Evolutionary conservation across 2,329 filamentous ascomycete species (phyloP), one percentile per base, ranked within the genome.

Genomic region (Fusarium lyarnte): DNA sequence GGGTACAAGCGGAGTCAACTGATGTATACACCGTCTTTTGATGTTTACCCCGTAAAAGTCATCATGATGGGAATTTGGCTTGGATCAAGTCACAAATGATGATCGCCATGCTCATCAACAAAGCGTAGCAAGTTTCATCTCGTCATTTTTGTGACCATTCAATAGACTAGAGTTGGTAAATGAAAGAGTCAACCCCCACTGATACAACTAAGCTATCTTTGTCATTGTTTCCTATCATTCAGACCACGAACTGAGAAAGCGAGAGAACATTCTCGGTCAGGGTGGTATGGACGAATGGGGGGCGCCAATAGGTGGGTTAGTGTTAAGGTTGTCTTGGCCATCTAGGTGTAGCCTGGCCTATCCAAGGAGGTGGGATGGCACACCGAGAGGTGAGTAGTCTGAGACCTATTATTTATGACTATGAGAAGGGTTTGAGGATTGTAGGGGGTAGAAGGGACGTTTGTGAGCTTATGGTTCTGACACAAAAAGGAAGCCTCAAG

Each of bases 271-370:
- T 46, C 45, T 65, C 25, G 39, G 63, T 42, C 17, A 58, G 45
- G 58, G 66, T 75, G 66, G 73, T 76, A 69, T 66, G 67, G 36
- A 35, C 52, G 33, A 63, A 55, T 53, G 33, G 39, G 68, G 70
- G 69, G 66, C 14, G 39, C 63, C 61, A 64, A 62, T 65, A 38
- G 27, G 57, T 46, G 54, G 72, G 58, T 46, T 66, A 66, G 64
- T 63, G 66, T 70, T 61, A 62, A 74, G 49, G 69, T 65, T 62
- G 59, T 69, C 73, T 77, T 76, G 72, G 71, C 66, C 70, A 72
- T 74, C 55, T 58, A 42, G 58, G 66, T 55, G 55, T 66, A 66
- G 63, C 70, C 62, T 58, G 45, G 25, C 46, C 41, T 69, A 42
- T 54, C 61, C 65, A 66, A 53, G 51, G 25, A 58, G 47, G 54